A percentile compares a stretch with the other conserved stretches of the same genome.
These are phyloP conservation scores for Nematodospora anomalae DNA, from an alignment of 1,139 yeast genomes.

Conservation along the genomic window DNA sequence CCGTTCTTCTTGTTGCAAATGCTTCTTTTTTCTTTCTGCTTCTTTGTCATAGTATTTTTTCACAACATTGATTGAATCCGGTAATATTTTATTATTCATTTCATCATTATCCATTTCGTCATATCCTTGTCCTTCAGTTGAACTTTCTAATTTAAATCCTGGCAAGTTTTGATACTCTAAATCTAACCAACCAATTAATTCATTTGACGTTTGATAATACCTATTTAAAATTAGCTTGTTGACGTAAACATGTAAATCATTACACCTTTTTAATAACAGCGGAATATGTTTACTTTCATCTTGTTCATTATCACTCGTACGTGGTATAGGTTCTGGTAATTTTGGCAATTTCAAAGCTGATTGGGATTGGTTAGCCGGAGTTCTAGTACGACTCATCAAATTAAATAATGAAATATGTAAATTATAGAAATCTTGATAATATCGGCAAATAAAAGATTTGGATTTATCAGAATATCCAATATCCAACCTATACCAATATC, in stretches of 20 bases:
- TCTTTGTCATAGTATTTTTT: slow-evolving; percentile 15
- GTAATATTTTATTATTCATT: slow-evolving; percentile 26
- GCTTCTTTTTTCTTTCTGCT: slow-evolving; percentile 8
- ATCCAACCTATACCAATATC: slow-evolving; percentile 47
- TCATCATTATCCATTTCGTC: slow-evolving; percentile 19
- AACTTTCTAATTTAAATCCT: slow-evolving; percentile 18
- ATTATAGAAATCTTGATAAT: slow-evolving; percentile 46
- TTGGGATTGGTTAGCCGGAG: not conserved
- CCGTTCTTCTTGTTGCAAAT: slow-evolving; percentile 1
- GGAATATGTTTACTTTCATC: slow-evolving; percentile 11
- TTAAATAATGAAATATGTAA: slow-evolving; percentile 31
- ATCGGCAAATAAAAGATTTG: slow-evolving; percentile 33
- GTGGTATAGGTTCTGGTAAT: slow-evolving; percentile 45
- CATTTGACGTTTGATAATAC: slow-evolving; percentile 26
- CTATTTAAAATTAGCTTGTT: slow-evolving; percentile 30
- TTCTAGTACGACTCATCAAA: slow-evolving; percentile 3
- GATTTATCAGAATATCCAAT: slow-evolving; percentile 33
- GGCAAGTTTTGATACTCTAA: slow-evolving; percentile 22
- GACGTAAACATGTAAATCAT: slow-evolving; percentile 40
- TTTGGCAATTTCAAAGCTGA: slow-evolving; percentile 35
- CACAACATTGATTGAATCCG: slow-evolving; percentile 27
- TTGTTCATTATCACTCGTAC: slow-evolving; percentile 9
- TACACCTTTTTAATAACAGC: slow-evolving; percentile 31
- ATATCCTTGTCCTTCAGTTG: slow-evolving; percentile 5
- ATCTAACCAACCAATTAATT: slow-evolving; percentile 37